A percentile compares a stretch with the other conserved stretches of the same genome.
Conservation (phyloP, 768 basidiomycete species). For the Leccinellum albellum region DNA sequence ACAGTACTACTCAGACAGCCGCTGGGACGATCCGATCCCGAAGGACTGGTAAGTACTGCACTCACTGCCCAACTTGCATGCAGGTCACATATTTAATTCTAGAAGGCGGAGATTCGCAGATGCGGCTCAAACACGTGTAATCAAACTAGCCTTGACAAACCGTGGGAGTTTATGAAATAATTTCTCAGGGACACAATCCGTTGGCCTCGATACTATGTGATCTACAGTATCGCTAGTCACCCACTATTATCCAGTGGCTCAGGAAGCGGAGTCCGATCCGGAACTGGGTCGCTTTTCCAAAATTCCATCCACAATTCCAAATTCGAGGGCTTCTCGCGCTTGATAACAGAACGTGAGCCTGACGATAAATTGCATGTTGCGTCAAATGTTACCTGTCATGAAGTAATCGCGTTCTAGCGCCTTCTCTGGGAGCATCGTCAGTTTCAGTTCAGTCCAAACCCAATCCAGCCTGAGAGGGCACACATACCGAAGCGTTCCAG, state of each 20-base stretch:
- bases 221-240: conserved; percentile 7
- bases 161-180: conserved; percentile 15
- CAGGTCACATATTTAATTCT: conserved; percentile 10
- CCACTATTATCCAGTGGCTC: conserved; percentile 7
- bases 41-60: conserved; percentile 8
- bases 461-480: conserved; percentile 15
- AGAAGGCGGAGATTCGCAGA: conserved; percentile 23
- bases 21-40: conserved; percentile 26
- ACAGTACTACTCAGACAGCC: not conserved
- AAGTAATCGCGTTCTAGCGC: conserved; percentile 95
- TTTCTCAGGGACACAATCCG: conserved; percentile 11
- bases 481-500: conserved; percentile 74
- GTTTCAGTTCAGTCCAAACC: conserved; percentile 21
- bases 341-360: conserved; percentile 23
- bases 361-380: conserved; percentile 14
- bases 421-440: conserved; percentile 49
- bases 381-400: conserved; percentile 65
- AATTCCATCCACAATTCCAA: conserved; percentile 92
- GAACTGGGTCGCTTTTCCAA: conserved; percentile 70
- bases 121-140: conserved; percentile 23
- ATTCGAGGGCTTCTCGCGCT: conserved; percentile 85
- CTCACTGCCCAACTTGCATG: conserved; percentile 10
- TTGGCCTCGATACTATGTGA: not conserved
- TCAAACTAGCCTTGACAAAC: conserved; percentile 9
- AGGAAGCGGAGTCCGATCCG: conserved; percentile 34